Evolutionary conservation across 23 red algal species (phyloP), one percentile per base, ranked within the genome.

Genomic region (Agarophyton chilense): DNA sequence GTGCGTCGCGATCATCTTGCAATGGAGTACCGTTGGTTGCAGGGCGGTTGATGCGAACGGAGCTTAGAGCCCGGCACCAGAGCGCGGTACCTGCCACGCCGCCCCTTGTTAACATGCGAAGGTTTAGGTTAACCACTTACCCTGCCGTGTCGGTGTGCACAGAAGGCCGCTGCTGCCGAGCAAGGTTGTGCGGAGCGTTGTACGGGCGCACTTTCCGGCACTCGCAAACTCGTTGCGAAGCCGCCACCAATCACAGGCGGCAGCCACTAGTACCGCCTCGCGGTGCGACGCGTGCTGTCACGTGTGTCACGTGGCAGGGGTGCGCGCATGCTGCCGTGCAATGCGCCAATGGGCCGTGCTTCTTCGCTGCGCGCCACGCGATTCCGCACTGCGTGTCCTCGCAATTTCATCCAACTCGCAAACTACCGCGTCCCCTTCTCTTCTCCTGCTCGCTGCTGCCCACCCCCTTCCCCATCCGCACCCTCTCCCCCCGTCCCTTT

Each of bases 281-380:
- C 8, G 14, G 17, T 32, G 6, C 31, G 31, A 51, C 54, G 76
- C 76, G 47, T 61, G 53, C 79, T 61, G 55, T 65, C 61, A 65
- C 53, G 61, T 83, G 55, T 83, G 61, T 47, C 79, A 60, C 61
- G 55, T 83, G 55, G 51, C 61, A 62, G 3, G 44, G 13, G 56
- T 57, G 56, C 55, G 56, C n/a, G 55, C 79, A 47, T 47, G 40
- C 55, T 63, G 53, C 55, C 55, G 51, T 38, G 51, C 55, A 67
- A 63, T 65, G 61, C 55, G 43, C 61, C 55, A 80, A 80, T 60
- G 55, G 55, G 55, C 51, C 55, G 77, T 80, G 51, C 55, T 60
- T 80, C 51, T 45, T 80, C 36, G 51, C 77, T 80, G 77, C 55
- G 77, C 51, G 49, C 52, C 55, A 56, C 50, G 50, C 77, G 77